A percentile compares a stretch with the other conserved stretches of the same genome.
Evolutionary conservation across 1,284 basidiomycete species (phyloP).

Genomic region (Ustilago bromivora): DNA sequence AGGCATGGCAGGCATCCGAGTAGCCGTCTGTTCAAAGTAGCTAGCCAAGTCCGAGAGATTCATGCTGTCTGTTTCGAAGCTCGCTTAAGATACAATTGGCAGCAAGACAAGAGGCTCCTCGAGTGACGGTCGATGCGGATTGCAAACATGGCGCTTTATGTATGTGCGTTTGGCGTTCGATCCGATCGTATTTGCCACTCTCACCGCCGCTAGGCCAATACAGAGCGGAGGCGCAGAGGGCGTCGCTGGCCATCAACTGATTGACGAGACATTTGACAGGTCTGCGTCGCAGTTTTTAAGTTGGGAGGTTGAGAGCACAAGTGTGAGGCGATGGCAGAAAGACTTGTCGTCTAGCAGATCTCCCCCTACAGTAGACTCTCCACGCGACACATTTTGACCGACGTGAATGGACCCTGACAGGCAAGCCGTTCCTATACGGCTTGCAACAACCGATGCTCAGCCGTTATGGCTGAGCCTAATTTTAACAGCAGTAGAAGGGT

Average conservation of each 20-base stretch:
- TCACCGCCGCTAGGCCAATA: not conserved
- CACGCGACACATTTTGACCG: constrained; percentile 3
- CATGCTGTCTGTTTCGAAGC: not conserved
- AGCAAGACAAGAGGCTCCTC: not conserved
- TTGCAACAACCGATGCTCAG: not conserved
- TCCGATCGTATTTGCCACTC: not conserved
- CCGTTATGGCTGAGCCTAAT: not conserved
- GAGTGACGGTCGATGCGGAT: not conserved
- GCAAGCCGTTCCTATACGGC: not conserved
- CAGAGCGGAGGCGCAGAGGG: not conserved
- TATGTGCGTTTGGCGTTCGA: not conserved
- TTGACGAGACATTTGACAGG: constrained; percentile 5
- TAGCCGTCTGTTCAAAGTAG: not conserved
- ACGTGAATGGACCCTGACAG: constrained; percentile 1
- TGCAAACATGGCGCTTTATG: not conserved
- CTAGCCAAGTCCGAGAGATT: not conserved
- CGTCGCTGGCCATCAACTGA: not conserved
- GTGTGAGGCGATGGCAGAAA: not conserved
- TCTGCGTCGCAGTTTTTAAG: not conserved
- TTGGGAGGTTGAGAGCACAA: not conserved
- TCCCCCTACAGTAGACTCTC: not conserved
- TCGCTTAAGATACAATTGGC: not conserved
- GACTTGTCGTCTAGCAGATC: not conserved
- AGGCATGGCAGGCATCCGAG: not conserved
- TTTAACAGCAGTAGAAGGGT: not conserved